Evolutionary conservation across 2,329 filamentous ascomycete species (phyloP), one percentile per base, ranked within the genome.

Genomic region (Colletotrichum sp.): DNA sequence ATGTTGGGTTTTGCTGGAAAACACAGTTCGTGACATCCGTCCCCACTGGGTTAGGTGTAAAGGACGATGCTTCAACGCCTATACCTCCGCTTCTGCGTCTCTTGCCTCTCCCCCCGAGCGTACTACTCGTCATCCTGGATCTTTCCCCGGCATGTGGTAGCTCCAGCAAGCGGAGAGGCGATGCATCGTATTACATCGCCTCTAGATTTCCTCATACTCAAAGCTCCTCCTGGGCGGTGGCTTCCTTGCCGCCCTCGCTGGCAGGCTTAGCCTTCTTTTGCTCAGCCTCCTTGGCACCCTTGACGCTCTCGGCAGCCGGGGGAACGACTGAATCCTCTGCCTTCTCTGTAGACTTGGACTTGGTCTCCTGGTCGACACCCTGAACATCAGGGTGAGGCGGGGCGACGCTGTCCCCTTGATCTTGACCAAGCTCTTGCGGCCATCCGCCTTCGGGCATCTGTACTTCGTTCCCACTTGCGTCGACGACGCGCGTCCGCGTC

Each of bases 401-500:
- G 10, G 90, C 90, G 36, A 91, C 89, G 66, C 83, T 85, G 16
- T 79, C 86, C 18, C 78, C 84, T 63, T 83, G 80, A 32, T 83
- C 82, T 52, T 67, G 73, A 63, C 28, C 62, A 34, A 26, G 62
- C 60, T 74, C 75, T 65, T 85, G 81, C 18, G 81, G 81, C 83
- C 81, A 83, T 26, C 83, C 87, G 52, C 85, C 88, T 28, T 84
- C 83, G 16, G 87, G 86, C 39, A 84, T 80, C 13, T 84, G 83
- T n/a, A 98, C 85, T 82, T 98, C 95, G 79, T 96, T 95, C 76
- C 96, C 97, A 59, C 92, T 84, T 68, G 91, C 91, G 84, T 98
- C 95, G 55, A 98, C 89, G 72, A 99, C 86, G 74, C 95, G 93
- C 10, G 96, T 98, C 78, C 95, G 92, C n/a, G 96, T 98, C 89